These are phyloP conservation scores for Talaromyces sp. DNA, from an alignment of 2,329 filamentous ascomycete species.

Conservation along the genomic window DNA sequence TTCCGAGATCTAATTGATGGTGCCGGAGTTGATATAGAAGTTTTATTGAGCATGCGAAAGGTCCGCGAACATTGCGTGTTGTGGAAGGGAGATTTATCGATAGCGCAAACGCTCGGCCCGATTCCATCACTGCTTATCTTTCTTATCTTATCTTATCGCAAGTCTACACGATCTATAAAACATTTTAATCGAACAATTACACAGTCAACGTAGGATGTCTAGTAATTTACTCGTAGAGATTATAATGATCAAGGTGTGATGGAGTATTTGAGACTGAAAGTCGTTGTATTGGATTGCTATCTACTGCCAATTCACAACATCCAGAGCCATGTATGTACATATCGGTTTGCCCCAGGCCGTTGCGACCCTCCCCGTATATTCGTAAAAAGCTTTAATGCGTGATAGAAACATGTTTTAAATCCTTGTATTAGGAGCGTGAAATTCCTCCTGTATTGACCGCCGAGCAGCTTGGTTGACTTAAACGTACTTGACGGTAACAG, in stretches of 20 bases:
- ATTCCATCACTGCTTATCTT: background rate
- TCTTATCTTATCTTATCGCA: background rate
- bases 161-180: background rate
- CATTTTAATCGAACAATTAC: no score
- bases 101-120: background rate
- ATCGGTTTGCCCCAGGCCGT: background rate
- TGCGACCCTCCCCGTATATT: background rate
- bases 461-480: background rate
- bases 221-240: no score
- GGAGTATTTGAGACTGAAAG: background rate
- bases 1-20: background rate
- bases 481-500: constrained; percentile 16
- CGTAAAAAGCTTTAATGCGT: background rate
- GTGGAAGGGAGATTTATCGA: background rate
- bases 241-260: no score
- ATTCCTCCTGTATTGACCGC: background rate
- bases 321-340: background rate
- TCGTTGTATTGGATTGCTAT: background rate
- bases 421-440: background rate
- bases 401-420: background rate
- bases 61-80: background rate
- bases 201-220: no score
- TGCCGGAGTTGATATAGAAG: background rate
- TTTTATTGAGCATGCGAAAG: background rate
- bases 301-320: background rate